Base-by-base conservation (phyloP, 2,329 filamentous ascomycete species). In the Penicillium sp. region DNA sequence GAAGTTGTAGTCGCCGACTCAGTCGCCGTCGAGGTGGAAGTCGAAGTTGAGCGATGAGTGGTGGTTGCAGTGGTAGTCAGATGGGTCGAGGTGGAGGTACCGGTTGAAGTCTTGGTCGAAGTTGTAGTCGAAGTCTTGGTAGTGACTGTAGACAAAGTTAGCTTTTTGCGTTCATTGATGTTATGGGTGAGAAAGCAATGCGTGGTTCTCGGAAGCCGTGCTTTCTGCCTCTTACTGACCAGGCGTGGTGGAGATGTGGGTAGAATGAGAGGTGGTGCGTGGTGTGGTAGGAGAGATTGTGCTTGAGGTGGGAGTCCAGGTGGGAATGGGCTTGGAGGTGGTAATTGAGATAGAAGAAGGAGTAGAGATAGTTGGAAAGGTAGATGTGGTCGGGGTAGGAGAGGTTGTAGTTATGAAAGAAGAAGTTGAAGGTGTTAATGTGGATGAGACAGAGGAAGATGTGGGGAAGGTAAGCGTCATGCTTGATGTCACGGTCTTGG, bases 201-300 rank as follows among this genome's bases (percentile, higher is more conserved):
- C 38, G 40, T 18, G 28, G 51, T 37, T 37, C n/a, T 41, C 52
- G 46, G 47, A 56, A 58, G 42, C 53, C 48, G 44, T 22, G 31
- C 37, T 48, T 35, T 53, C 52, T 52, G 50, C 53, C 52, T 53
- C 7, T 50, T 54, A 65, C 64, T 65, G 52, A 66, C 63, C 56
- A 55, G 42, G 54, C 48, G 48, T 56, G 48, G 54, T 58, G 41
- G 54, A 40, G 3, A 45, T 45, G 10, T 30, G 36, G 14, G 46
- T 46, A 42, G 44, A 41, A 37, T 37, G 37, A n/a, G 41, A 41
- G 28, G 41, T 36, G 12, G 46, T 25, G 22, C 8, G 22, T 5
- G 22, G 4, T 25, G 3, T 25, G 22, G 22, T 30, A 38, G 37
- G 46, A 28, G 43, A 42, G 27, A 31, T 33, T 19, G 44, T 51